phyloP scores from a whole-genome alignment of 768 basidiomycete genomes.

The Amanita pallidorosea region DNA sequence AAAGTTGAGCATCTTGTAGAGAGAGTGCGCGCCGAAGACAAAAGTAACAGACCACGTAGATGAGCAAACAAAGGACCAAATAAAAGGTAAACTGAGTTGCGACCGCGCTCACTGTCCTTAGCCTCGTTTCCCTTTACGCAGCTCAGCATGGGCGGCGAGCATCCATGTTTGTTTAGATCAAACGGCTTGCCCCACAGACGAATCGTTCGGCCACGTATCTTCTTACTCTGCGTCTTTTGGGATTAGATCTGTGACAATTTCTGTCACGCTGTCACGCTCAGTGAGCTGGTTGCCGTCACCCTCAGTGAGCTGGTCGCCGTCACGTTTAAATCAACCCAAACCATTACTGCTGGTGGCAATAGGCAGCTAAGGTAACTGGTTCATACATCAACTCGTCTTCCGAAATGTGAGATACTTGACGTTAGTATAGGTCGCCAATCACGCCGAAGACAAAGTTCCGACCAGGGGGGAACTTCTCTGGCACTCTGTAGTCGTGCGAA shows the following conservation, averaged over 20 bases:
- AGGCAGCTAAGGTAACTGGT: background rate
- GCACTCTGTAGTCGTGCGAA: constrained; percentile 14
- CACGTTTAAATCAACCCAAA: background rate
- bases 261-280: too few species aligned
- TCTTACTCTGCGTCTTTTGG: too few species aligned
- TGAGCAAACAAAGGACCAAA: constrained; percentile 17
- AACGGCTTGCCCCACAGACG: too few species aligned
- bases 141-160: background rate
- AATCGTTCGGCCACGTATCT: too few species aligned
- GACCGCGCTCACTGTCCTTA: background rate
- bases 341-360: background rate
- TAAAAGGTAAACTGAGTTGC: constrained; percentile 1
- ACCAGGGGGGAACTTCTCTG: background rate
- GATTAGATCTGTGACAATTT: too few species aligned
- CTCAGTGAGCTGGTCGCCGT: background rate
- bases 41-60: constrained; percentile 22
- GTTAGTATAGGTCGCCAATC: background rate
- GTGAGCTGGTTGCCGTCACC: background rate
- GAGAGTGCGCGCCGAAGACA: background rate
- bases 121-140: background rate
- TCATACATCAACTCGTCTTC: background rate
- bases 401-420: background rate
- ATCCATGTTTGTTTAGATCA: too few species aligned
- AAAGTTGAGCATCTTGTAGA: constrained; percentile 55
- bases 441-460: background rate